Evolutionary conservation across 495 filamentous ascomycete genomes (phyloP), one percentile per base, ranked within the genome.

Genomic region (Penicillium verhagenii): DNA sequence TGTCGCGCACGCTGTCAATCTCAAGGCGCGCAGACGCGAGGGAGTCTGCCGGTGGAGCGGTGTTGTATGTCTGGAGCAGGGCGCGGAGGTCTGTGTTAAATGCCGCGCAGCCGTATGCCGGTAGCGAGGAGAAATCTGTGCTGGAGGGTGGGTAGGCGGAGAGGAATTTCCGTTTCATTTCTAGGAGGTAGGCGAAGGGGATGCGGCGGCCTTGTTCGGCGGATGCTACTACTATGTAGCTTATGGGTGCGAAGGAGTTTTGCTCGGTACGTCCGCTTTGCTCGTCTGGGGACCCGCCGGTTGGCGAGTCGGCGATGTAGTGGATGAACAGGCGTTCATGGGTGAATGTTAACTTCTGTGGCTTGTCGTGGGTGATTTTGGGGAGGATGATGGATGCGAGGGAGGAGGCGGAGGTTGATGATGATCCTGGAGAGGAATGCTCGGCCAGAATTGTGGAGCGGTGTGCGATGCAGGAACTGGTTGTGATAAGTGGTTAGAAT

Each of bases 301-400:
- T 86, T 20, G 92, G 84, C 1, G 92, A 86, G 65, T 90, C 87
- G 63, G 93, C 83, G 71, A 97, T 91, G 79, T 96, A 97, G 80
- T 97, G 92, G 71, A 97, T 91, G 76, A 92, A 91, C 68, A 96
- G 85, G 39, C 84, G 77, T 68, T 91, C 86, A 70, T 96, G 91
- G 23, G 90, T 95, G 78, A 93, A 96, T 57, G 93, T 97, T 31
- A 96, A 84, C 70, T 96, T 96, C 67, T 93, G 87, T 6, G 92
- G 82, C 28, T 81, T 73, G 51, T 79, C 68, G 71, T 98, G 94
- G 56, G 74, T 72, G 80, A 98, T 96, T 65, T 96, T 97, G 51
- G 94, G 94, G 56, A 98, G 91, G 75, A 97, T 91, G 61, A 97
- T 80, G 56, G 91, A 92, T 63, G 93, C 91, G 59, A 97, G 89